These are phyloP conservation scores for Juglanconis juglandina DNA, from an alignment of 2,329 filamentous ascomycete species.

Conservation along the genomic window DNA sequence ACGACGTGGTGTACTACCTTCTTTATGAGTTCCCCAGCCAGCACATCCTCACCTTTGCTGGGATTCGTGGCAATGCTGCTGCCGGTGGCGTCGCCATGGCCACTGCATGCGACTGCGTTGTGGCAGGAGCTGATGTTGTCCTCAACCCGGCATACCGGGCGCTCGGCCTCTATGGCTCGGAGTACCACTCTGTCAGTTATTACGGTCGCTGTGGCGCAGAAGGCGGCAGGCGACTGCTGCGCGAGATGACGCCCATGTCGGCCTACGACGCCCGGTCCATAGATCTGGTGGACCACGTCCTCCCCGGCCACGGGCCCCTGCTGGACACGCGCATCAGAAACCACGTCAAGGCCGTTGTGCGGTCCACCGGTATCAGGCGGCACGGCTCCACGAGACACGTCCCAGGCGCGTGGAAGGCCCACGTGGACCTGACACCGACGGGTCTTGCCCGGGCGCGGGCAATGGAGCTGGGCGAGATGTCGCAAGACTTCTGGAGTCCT, in stretches of 20 bases:
- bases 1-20: conserved; percentile 37
- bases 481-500: conserved; percentile 39
- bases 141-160: conserved; percentile 40
- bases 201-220: conserved; percentile 32
- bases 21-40: conserved; percentile 34
- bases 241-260: conserved; percentile 36
- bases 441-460: conserved; percentile 32
- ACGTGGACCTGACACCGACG: conserved; percentile 29
- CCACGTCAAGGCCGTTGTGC: conserved; percentile 31
- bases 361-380: background rate
- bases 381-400: conserved; percentile 6
- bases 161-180: conserved; percentile 35
- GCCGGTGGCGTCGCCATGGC: conserved; percentile 41
- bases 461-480: conserved; percentile 38
- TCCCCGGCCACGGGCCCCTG: conserved; percentile 29
- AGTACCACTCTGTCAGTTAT: conserved; percentile 40
- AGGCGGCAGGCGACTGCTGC: conserved; percentile 29
- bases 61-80: conserved; percentile 38
- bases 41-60: conserved; percentile 35
- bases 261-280: conserved; percentile 34
- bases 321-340: conserved; percentile 34
- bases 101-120: conserved; percentile 33
- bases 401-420: conserved; percentile 31
- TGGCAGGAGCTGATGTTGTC: conserved; percentile 35
- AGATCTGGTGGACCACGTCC: conserved; percentile 37